Evolutionary conservation across 1,139 yeast species (phyloP).

Genomic region (Spencermartinsiella ligniputridi): DNA sequence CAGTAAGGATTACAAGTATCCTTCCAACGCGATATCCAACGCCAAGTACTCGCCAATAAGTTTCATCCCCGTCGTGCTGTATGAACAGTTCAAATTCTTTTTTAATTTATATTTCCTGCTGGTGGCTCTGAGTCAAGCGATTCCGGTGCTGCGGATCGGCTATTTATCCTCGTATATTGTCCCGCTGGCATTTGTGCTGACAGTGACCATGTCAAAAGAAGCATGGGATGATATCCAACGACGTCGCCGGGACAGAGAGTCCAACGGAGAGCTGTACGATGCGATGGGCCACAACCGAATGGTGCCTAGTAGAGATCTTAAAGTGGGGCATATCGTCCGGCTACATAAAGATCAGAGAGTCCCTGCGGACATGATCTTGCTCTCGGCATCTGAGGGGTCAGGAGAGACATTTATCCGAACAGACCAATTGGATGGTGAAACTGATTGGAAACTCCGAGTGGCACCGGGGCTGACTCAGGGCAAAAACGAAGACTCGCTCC

Average conservation of each 20-base stretch:
- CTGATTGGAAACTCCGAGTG: conserved; percentile 89
- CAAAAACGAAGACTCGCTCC: conserved; percentile 42
- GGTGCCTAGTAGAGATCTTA: conserved; percentile 56
- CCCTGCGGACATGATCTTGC: conserved; percentile 86
- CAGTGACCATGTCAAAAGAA: conserved; percentile 93
- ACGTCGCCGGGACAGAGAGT: conserved; percentile 83
- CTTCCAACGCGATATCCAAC: conserved; percentile 83
- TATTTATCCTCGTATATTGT: conserved; percentile 89
- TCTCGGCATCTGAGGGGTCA: conserved; percentile 72
- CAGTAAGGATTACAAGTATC: conserved; percentile 37
- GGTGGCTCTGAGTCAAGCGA: conserved; percentile 89
- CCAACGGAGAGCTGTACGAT: conserved; percentile 77
- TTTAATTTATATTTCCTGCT: conserved; percentile 87
- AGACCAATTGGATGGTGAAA: conserved; percentile 97
- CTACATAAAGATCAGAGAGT: conserved; percentile 78
- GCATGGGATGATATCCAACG: conserved; percentile 92
- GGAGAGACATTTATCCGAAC: conserved; percentile 96
- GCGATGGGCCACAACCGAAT: conserved; percentile 44
- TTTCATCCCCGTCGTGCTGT: conserved; percentile 81
- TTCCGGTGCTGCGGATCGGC: conserved; percentile 91
- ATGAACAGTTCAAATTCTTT: conserved; percentile 95
- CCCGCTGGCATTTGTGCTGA: conserved; percentile 86
- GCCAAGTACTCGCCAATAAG: conserved; percentile 90
- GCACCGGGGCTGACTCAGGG: conserved; percentile 72
- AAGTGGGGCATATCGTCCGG: conserved; percentile 83